Evolutionary conservation across 1,284 basidiomycete genomes (phyloP).

Genomic region (Cryptococcus maquisensis): DNA sequence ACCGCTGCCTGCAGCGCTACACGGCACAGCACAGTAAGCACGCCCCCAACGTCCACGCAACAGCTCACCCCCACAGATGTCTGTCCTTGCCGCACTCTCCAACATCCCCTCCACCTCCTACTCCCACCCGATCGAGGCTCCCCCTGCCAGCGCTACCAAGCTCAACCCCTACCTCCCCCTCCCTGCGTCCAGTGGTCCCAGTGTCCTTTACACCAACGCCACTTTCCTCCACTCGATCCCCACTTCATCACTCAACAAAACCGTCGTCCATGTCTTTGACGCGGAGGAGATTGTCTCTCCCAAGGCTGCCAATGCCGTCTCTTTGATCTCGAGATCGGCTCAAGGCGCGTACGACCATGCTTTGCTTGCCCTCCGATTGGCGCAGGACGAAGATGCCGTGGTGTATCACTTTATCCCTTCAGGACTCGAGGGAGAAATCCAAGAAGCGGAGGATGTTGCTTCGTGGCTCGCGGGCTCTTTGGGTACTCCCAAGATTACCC

Average conservation of each 20-base stretch:
- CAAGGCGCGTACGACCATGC: constrained; percentile 70
- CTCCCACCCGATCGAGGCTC: constrained; percentile 35
- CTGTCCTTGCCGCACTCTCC: constrained; percentile 35
- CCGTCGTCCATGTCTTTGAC: constrained; percentile 37
- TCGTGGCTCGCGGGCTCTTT: constrained; percentile 53
- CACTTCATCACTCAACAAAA: constrained; percentile 16
- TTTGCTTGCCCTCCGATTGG: constrained; percentile 65
- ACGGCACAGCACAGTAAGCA: not conserved
- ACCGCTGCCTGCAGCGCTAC: not conserved
- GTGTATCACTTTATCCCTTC: constrained; percentile 73
- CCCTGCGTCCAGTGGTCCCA: constrained; percentile 20
- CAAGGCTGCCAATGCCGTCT: constrained; percentile 45
- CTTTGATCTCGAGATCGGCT: constrained; percentile 60
- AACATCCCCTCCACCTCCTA: constrained; percentile 34
- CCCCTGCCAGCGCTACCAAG: constrained; percentile 19
- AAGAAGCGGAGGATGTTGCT: constrained; percentile 58
- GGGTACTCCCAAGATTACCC: constrained; percentile 11
- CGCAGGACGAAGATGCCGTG: constrained; percentile 57
- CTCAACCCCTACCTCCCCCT: constrained; percentile 47
- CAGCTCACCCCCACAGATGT: constrained; percentile 17
- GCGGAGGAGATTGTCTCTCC: constrained; percentile 32
- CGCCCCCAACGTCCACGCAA: not conserved
- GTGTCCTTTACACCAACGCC: constrained; percentile 38
- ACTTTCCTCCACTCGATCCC: constrained; percentile 42
- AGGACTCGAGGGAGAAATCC: constrained; percentile 41